A percentile compares a stretch with the other conserved stretches of the same genome.
Evolutionary conservation across 805 yeast genomes (phyloP).

Genomic region (Phaffomyces opuntiae): DNA sequence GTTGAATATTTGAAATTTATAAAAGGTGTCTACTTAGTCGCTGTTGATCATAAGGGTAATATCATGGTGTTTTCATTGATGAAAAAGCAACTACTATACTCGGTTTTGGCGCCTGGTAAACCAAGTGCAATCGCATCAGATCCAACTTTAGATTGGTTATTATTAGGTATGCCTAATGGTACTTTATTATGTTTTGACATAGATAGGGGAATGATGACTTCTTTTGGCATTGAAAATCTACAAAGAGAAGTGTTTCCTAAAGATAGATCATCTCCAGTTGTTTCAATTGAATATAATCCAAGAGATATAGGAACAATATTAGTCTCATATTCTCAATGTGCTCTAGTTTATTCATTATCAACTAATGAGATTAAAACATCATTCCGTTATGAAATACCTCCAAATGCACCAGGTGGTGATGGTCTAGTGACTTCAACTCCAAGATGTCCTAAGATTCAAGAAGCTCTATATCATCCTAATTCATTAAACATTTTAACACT

Average conservation of each 20-base stretch:
- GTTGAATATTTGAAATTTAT: slow-evolving; percentile 58
- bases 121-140: slow-evolving; percentile 71
- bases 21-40: slow-evolving; percentile 76
- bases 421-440: slow-evolving; percentile 23
- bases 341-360: slow-evolving; percentile 61
- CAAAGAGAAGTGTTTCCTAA: slow-evolving; percentile 56
- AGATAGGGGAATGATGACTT: slow-evolving; percentile 65
- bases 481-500: slow-evolving; percentile 77
- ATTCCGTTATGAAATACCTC: slow-evolving; percentile 55
- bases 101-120: slow-evolving; percentile 55
- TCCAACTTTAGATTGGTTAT: slow-evolving; percentile 83
- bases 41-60: slow-evolving; percentile 52
- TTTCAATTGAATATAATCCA: slow-evolving; percentile 74
- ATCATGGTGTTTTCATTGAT: slow-evolving; percentile 67
- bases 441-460: slow-evolving; percentile 35
- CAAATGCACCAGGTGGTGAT: slow-evolving; percentile 71
- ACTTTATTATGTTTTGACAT: slow-evolving; percentile 66
- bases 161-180: slow-evolving; percentile 78
- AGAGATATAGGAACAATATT: slow-evolving; percentile 77
- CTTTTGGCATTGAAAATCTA: slow-evolving; percentile 59
- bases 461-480: slow-evolving; percentile 85
- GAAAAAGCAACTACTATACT: slow-evolving; percentile 51
- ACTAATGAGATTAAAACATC: slow-evolving; percentile 49
- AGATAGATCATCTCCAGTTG: slow-evolving; percentile 56
- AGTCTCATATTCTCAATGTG: slow-evolving; percentile 63